Percentiles rank a stretch among this genome's conserved stretches.
These are phyloP conservation scores for Breynia disticha DNA, from an alignment of 441 rosid genomes.

Conservation along the genomic window DNA sequence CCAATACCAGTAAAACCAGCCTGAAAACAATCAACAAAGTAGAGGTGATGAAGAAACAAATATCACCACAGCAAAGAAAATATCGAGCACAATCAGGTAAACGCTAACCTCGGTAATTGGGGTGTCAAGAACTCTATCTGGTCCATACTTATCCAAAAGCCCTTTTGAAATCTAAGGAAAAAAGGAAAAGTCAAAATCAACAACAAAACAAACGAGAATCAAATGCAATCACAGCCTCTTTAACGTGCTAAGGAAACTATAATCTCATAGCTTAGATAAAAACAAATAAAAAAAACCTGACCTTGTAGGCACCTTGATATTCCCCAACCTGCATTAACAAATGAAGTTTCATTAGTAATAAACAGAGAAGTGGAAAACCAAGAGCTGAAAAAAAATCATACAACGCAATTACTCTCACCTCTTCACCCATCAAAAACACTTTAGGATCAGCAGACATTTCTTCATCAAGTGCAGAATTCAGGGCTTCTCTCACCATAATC, in stretches of 20 bases:
- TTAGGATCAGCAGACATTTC: conserved; percentile 86
- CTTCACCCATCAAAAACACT: conserved; percentile 75
- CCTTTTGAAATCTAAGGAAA: conserved; percentile 69
- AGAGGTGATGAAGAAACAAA: conserved; percentile 5
- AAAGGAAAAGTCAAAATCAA: conserved; percentile 10
- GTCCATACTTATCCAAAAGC: conserved; percentile 88
- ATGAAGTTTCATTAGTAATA: no score
- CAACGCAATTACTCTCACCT: conserved; percentile 30
- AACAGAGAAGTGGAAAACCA: no score
- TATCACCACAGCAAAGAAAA: conserved; percentile 3
- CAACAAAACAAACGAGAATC: neutral
- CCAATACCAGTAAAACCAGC: conserved; percentile 98
- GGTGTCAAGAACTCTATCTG: conserved; percentile 90
- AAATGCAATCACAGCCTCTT: neutral
- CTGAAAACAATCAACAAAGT: conserved; percentile 27
- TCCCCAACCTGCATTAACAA: conserved; percentile 68
- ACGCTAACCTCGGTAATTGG: conserved; percentile 80
- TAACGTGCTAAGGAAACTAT: neutral
- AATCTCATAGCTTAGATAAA: neutral
- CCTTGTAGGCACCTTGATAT: conserved; percentile 98
- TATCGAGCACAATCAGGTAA: conserved; percentile 1
- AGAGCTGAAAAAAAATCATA: conserved; percentile 4
- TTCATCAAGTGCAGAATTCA: conserved; percentile 73
- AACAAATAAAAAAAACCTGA: no score
- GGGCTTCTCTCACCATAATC: conserved; percentile 60